Conservation (phyloP, 495 filamentous ascomycete genomes). For the Astrocystis sublimbata region DNA sequence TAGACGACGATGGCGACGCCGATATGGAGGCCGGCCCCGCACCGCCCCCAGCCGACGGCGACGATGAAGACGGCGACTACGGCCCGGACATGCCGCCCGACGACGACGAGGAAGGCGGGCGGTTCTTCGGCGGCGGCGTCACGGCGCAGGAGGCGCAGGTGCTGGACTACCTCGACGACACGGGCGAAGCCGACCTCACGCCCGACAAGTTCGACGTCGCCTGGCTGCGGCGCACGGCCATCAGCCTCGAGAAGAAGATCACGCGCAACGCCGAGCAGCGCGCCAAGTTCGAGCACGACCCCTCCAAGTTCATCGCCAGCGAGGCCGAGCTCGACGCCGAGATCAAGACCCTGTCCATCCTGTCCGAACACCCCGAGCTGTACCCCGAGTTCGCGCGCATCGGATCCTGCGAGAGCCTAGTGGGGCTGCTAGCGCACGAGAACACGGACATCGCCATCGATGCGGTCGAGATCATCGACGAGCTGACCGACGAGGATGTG, state of each 20-base stretch:
- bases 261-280: slow-evolving; percentile 90
- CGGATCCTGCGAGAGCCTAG: slow-evolving; percentile 73
- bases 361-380: slow-evolving; percentile 83
- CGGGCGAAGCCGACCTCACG: slow-evolving; percentile 43
- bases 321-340: slow-evolving; percentile 92
- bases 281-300: slow-evolving; percentile 81
- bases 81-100: slow-evolving; percentile 71
- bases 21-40: slow-evolving; percentile 55
- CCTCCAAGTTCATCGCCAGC: slow-evolving; percentile 69
- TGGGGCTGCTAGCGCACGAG: slow-evolving; percentile 84
- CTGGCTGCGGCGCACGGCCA: slow-evolving; percentile 79
- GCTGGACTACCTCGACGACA: slow-evolving; percentile 74
- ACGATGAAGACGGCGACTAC: slow-evolving; percentile 58
- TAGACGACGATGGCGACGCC: slow-evolving; percentile 51
- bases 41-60: slow-evolving; percentile 33
- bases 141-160: slow-evolving; percentile 76
- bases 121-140: slow-evolving; percentile 94
- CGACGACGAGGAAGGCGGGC: slow-evolving; percentile 86
- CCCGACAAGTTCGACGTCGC: slow-evolving; percentile 77
- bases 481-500: slow-evolving; percentile 94
- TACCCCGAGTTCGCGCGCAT: slow-evolving; percentile 81
- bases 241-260: slow-evolving; percentile 90
- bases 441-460: slow-evolving; percentile 97
- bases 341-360: slow-evolving; percentile 83
- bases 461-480: slow-evolving; percentile 84